phyloP scores from a whole-genome alignment of 2,329 filamentous ascomycete genomes.

The Colletotrichum shisoi region DNA sequence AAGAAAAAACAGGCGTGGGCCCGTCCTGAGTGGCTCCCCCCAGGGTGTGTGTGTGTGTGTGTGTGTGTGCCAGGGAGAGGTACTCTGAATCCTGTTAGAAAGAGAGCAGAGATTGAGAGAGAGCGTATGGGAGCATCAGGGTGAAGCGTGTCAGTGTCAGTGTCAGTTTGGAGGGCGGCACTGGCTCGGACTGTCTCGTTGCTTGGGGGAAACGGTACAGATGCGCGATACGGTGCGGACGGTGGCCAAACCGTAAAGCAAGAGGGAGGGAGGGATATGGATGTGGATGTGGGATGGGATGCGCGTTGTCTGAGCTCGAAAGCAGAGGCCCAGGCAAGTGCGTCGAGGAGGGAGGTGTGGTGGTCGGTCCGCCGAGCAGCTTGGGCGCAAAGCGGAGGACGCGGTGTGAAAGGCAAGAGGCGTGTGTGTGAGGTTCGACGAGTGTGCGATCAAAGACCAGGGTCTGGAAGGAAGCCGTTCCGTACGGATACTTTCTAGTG shows the following conservation, averaged over 20 bases:
- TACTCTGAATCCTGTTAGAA: slow-evolving; percentile 6
- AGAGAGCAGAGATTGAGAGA: not conserved
- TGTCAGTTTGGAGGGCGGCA: slow-evolving; percentile 22
- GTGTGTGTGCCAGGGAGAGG: not conserved
- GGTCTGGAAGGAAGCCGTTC: slow-evolving; percentile 23
- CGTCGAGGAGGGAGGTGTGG: slow-evolving; percentile 2
- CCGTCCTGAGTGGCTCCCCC: slow-evolving; percentile 30
- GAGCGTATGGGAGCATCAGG: not conserved
- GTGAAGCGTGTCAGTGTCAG: slow-evolving; percentile 18
- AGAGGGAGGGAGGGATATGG: not conserved
- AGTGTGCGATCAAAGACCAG: slow-evolving; percentile 17
- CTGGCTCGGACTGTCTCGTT: slow-evolving; percentile 18
- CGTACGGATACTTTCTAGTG: slow-evolving; percentile 23
- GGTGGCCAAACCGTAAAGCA: slow-evolving; percentile 10
- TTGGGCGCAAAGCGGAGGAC: not conserved
- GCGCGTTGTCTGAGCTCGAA: slow-evolving; percentile 4
- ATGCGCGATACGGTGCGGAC: slow-evolving; percentile 11
- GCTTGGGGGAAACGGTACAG: slow-evolving; percentile 15
- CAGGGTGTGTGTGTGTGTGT: slow-evolving; percentile 3
- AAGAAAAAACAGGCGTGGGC: slow-evolving; percentile 36
- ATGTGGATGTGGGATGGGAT: not conserved
- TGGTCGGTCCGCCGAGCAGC: slow-evolving; percentile 16
- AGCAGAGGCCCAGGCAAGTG: slow-evolving; percentile 12
- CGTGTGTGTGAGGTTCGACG: slow-evolving; percentile 17
- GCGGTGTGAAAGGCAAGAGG: slow-evolving; percentile 4